Base-by-base conservation (phyloP, 2,329 filamentous ascomycete species). In the Xylaria sp. region DNA sequence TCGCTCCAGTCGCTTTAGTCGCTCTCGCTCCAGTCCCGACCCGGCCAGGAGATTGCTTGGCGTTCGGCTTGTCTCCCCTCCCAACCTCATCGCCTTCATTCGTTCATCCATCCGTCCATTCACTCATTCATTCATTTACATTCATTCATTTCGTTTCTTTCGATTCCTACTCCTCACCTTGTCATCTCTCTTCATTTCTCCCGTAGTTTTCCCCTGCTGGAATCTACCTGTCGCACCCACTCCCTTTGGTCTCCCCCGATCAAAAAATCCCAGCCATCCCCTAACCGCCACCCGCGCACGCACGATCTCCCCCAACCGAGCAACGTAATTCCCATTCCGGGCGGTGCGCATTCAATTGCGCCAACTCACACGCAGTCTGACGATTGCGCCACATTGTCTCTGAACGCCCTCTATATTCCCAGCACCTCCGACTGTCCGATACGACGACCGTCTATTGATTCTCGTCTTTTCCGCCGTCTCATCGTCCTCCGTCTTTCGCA, bases 321-420 rank as follows among this genome's bases (percentile, higher is more conserved):
- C 51, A 44, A 46, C 42, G 54, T 23, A 52, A 44, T 48, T 54
- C 55, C 50, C 52, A 11, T n/a, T 34, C 10, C 42, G 13, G 62
- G 57, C 52, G 60, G 57, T 63, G 62, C 62, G 62, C 62, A 60
- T 60, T 54, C 51, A 51, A 50, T 60, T 52, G 60, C 62, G 60
- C 60, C 60, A 53, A 30, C 47, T 54, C 44, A 49, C 37, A 34
- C 37, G 37, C 42, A 37, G 11, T 19, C 30, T 50, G n/a, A 48
- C 11, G 11, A 48, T 48, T 30, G 37, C 52, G 52, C 48, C 18
- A 30, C 47, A 53, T 54, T 55, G 8, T 34, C 37, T 47, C 49
- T 44, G 16, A 35, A 34, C 52, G 49, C 10, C 9, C 37, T 48
- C 54, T 39, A 19, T 49, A 55, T 58, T 30, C 54, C 58, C 54